Conservation (phyloP, 192 early-diverging fungal species). For the Podila verticillata region DNA sequence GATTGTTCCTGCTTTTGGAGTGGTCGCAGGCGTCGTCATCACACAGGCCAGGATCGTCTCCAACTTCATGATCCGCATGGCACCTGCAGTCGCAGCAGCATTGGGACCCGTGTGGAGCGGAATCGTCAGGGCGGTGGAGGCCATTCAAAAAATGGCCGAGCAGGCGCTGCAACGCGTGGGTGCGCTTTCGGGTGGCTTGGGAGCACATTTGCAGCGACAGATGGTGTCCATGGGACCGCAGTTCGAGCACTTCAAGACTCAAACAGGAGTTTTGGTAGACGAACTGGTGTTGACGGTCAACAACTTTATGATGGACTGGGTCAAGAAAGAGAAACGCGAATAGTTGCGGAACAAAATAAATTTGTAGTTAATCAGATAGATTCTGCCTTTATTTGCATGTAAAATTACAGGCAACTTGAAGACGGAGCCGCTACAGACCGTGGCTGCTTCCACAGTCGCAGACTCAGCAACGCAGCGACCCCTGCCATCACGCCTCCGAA, state of each 20-base stretch:
- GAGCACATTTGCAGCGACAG: slow-evolving; percentile 11
- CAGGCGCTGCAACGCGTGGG: background rate
- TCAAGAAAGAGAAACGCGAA: slow-evolving; percentile 42
- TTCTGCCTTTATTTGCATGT: no score
- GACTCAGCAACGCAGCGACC: slow-evolving; percentile 53
- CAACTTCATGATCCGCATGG: background rate
- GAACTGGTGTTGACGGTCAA: slow-evolving; percentile 15
- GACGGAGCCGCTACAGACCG: no score
- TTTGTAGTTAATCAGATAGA: no score
- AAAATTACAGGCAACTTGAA: no score
- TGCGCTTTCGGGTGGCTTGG: slow-evolving; percentile 17
- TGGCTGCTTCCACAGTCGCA: slow-evolving; percentile 49
- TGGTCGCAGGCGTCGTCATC: background rate
- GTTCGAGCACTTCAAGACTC: slow-evolving; percentile 27
- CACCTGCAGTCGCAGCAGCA: background rate
- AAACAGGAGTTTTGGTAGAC: slow-evolving; percentile 16
- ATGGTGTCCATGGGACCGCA: slow-evolving; percentile 13
- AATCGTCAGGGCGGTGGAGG: slow-evolving; percentile 8
- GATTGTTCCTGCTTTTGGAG: slow-evolving; percentile 5
- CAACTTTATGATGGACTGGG: slow-evolving; percentile 49
- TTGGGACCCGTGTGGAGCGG: slow-evolving; percentile 21
- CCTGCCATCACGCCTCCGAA: slow-evolving; percentile 67
- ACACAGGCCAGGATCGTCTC: slow-evolving; percentile 1
- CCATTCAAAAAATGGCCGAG: slow-evolving; percentile 1
- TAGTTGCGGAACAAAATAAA: background rate